These are phyloP conservation scores for Claviceps sorghi DNA, from an alignment of 2,329 filamentous ascomycete species.

Conservation along the genomic window DNA sequence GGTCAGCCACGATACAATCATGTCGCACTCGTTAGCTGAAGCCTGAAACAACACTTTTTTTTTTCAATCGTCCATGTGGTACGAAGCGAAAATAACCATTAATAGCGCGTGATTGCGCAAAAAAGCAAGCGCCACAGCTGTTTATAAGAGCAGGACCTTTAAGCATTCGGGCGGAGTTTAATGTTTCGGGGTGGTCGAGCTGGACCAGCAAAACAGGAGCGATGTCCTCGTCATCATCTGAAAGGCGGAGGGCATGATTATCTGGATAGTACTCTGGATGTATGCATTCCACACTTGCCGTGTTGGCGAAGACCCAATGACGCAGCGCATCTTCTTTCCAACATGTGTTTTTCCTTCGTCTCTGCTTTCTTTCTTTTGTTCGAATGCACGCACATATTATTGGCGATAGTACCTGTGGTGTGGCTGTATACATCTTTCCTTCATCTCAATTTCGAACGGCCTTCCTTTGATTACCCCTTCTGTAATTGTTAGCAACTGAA, in stretches of 20 bases:
- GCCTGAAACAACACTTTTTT: conserved; percentile 5
- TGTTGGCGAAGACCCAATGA: background rate
- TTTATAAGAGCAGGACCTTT: conserved; percentile 12
- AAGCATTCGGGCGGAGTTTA: conserved; percentile 23
- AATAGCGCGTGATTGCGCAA: background rate
- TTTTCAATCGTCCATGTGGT: background rate
- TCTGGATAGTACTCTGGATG: background rate
- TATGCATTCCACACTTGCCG: background rate
- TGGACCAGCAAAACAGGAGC: conserved; percentile 11
- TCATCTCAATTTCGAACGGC: background rate
- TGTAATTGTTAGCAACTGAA: background rate
- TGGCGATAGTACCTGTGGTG: background rate
- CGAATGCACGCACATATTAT: background rate
- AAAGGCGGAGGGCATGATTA: background rate
- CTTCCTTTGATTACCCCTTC: background rate
- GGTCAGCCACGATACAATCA: conserved; percentile 5
- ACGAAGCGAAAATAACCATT: conserved; percentile 7
- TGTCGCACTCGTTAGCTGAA: conserved; percentile 1
- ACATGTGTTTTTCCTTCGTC: background rate
- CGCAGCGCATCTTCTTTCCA: background rate
- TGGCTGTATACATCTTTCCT: background rate
- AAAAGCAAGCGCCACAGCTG: conserved; percentile 5
- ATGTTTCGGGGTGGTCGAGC: conserved; percentile 12
- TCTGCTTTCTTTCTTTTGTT: background rate
- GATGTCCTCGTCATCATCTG: background rate